Evolutionary conservation across 2,329 filamentous ascomycete genomes (phyloP).

Genomic region (Fusarium multiceps): DNA sequence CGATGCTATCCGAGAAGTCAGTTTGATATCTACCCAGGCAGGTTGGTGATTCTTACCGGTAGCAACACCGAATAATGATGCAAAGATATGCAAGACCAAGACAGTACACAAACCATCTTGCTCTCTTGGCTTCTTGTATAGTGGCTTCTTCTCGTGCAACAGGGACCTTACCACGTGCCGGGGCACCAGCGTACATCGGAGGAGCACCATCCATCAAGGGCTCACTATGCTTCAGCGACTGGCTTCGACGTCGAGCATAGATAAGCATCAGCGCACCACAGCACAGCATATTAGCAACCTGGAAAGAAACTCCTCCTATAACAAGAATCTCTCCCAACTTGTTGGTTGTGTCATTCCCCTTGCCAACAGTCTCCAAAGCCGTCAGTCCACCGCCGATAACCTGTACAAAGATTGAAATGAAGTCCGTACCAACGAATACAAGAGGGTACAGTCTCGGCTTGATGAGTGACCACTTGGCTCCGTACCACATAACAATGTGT

Average conservation of each 20-base stretch:
- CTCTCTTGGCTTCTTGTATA: slow-evolving; percentile 10
- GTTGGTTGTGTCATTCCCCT: slow-evolving; percentile 13
- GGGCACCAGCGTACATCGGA: slow-evolving; percentile 1
- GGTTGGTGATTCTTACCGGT: slow-evolving; percentile 9
- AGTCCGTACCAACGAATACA: slow-evolving; percentile 62
- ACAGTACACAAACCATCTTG: slow-evolving; percentile 26
- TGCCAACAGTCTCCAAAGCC: slow-evolving; percentile 17
- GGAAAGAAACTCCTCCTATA: slow-evolving; percentile 43
- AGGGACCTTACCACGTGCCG: slow-evolving; percentile 2
- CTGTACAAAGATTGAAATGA: slow-evolving; percentile 52
- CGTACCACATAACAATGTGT: slow-evolving; percentile 57
- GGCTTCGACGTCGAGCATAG: slow-evolving; percentile 23
- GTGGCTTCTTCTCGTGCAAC: slow-evolving; percentile 28
- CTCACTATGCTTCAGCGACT: slow-evolving; percentile 6
- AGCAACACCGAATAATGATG: slow-evolving; percentile 35
- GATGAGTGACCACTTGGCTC: slow-evolving; percentile 54
- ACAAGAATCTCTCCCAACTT: slow-evolving; percentile 35
- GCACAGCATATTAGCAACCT: slow-evolving; percentile 44
- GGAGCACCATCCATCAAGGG: not conserved
- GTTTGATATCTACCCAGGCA: rapidly evolving
- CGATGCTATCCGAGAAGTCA: slow-evolving; percentile 12
- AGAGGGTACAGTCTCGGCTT: slow-evolving; percentile 58
- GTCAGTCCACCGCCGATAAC: slow-evolving; percentile 33
- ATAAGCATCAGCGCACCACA: slow-evolving; percentile 35
- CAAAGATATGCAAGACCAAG: slow-evolving; percentile 22